Percentiles rank a stretch among this genome's conserved stretches.
These are phyloP conservation scores for Penstemon barbatus DNA, from an alignment of 257 asterid genomes.

Conservation along the genomic window DNA sequence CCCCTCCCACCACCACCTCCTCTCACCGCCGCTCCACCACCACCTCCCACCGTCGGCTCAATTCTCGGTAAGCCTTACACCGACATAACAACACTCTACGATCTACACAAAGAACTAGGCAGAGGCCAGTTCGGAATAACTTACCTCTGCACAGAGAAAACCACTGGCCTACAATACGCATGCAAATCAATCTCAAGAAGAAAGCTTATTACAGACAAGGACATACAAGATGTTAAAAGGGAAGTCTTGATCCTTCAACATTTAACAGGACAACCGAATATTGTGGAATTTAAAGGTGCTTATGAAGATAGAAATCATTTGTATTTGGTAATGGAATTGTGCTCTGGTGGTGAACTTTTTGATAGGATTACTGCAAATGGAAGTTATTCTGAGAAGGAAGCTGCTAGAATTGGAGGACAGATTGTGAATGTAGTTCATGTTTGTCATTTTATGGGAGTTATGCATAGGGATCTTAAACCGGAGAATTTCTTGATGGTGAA, in stretches of 20 bases:
- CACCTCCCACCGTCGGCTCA: conserved; percentile 29
- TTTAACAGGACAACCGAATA: conserved; percentile 60
- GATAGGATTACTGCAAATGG: conserved; percentile 64
- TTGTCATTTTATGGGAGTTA: conserved; percentile 75
- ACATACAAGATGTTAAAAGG: conserved; percentile 41
- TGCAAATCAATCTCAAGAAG: conserved; percentile 56
- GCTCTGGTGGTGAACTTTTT: conserved; percentile 68
- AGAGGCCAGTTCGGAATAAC: conserved; percentile 73
- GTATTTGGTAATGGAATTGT: conserved; percentile 66
- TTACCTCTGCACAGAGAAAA: conserved; percentile 52
- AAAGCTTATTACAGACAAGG: conserved; percentile 41
- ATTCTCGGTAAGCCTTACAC: conserved; percentile 43
- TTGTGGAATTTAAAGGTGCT: conserved; percentile 67
- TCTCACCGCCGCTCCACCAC: conserved; percentile 4
- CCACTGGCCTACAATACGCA: conserved; percentile 44
- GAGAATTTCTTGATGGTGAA: conserved; percentile 71
- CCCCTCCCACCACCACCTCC: conserved; percentile 26
- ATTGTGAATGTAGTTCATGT: conserved; percentile 69
- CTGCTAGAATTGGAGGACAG: conserved; percentile 60
- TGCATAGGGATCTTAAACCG: conserved; percentile 69
- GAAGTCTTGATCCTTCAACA: conserved; percentile 62
- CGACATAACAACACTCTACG: conserved; percentile 48
- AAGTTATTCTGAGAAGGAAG: conserved; percentile 60
- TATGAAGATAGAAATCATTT: conserved; percentile 46
- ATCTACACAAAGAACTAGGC: conserved; percentile 51